Percentiles rank a stretch among this genome's conserved stretches.
Conservation (phyloP, 306 rosid species). For the Cucurbita moschata region DNA sequence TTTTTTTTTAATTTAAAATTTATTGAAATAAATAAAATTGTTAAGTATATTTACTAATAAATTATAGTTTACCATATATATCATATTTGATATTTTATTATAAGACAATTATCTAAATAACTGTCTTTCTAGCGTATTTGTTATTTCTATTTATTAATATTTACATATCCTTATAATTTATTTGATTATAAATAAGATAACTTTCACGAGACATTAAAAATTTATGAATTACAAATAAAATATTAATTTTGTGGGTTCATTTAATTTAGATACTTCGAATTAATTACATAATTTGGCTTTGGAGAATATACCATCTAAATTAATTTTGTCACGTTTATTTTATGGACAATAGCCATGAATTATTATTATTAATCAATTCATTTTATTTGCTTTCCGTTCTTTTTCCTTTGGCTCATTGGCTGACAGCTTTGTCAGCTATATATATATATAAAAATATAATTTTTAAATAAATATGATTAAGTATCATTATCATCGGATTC, state of each 20-base stretch:
- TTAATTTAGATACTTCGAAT: not conserved
- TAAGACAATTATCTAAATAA: no score
- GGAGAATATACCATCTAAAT: not conserved
- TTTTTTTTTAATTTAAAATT: no score
- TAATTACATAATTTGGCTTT: not conserved
- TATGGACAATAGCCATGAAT: not conserved
- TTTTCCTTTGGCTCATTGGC: not conserved
- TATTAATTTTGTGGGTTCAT: not conserved
- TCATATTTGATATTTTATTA: no score
- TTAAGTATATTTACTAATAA: no score
- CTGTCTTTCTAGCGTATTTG: no score
- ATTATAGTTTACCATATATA: no score
- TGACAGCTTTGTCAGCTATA: not conserved
- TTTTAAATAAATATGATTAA: not conserved
- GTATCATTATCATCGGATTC: not conserved
- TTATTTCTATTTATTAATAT: no score
- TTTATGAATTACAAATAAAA: no score
- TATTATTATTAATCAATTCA: not conserved
- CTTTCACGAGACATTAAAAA: no score
- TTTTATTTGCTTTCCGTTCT: constrained; percentile 3
- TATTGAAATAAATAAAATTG: no score
- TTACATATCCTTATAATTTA: no score
- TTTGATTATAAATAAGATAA: no score
- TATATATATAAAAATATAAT: not conserved
- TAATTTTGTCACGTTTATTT: not conserved